Evolutionary conservation across 371 early-diverging fungal species (phyloP), one percentile per base, ranked within the genome.

Genomic region (Mortierella sp.): DNA sequence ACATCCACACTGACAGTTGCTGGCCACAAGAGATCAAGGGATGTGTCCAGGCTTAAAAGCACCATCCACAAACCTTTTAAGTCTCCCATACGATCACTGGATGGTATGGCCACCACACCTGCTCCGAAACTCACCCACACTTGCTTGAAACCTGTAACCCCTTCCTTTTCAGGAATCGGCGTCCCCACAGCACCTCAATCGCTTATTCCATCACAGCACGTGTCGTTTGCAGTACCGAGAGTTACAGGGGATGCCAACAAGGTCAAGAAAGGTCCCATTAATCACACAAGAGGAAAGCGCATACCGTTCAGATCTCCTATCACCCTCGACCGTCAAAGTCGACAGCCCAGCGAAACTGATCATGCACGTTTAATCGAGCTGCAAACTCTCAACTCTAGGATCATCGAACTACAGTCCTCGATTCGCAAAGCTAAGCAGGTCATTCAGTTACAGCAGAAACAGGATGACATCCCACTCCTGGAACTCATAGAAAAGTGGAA

Each of bases 401-500:
- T 70, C 26, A 41, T 24, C 0, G 66, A 76, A 12, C 34, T 76
- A 21, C 56, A 62, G 46, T 64, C 78, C 1, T 61, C 65, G 2
- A 70, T 76, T 19, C 70, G 78, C 5, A 76, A 70, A 5, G 65
- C 60, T 2, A 30, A 49, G 50, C 60, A 57, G 28, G 59, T 70
- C 9, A 7, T 70, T 17, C 60, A 56, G 3, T 52, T 60, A 28
- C 70, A 70, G 32, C 57, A 76, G 41, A 56, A 34, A 9, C 37
- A 14, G 37, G 53, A 34, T 19, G 70, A 64, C 15, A 37, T 26
- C 8, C 62, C 78, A 6, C 49, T 76, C 15, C 43, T 53, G 21
- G 78, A 64, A 0, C 50, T 76, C 46, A 70, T 58, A n/a, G 66
- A 50, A 17, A 76, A 65, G 50, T 76, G 78, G 78, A 50, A 47